Conservation (phyloP, 2,329 filamentous ascomycete species). For the Dactylellina parvicollis region DNA sequence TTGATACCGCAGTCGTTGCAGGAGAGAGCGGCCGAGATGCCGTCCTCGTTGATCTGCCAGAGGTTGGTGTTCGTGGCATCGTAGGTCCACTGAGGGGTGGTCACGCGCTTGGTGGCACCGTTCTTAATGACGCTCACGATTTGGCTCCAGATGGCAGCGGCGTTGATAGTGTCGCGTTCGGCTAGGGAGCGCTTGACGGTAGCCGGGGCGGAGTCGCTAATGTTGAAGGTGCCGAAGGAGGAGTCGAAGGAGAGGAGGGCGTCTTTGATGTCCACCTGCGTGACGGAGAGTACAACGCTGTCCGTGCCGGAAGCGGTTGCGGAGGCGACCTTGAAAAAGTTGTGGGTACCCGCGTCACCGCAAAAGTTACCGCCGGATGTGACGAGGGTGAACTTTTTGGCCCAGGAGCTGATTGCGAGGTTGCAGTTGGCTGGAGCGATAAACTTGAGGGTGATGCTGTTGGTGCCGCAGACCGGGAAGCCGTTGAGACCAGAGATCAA, state of each 20-base stretch:
- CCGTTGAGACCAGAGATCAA: constrained; percentile 21
- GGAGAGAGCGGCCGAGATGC: not conserved
- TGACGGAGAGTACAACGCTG: not conserved
- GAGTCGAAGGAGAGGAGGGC: constrained; percentile 6
- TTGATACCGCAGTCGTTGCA: constrained; percentile 21
- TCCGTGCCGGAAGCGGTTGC: not conserved
- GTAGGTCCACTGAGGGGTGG: constrained; percentile 12
- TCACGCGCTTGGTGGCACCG: not conserved
- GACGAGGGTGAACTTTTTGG: constrained; percentile 7
- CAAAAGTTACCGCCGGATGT: constrained; percentile 33
- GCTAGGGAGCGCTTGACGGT: constrained; percentile 6
- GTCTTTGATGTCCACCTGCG: constrained; percentile 3
- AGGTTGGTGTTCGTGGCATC: constrained; percentile 4
- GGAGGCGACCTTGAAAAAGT: constrained; percentile 13
- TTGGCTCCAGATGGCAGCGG: not conserved
- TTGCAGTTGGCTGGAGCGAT: constrained; percentile 1
- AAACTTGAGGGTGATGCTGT: constrained; percentile 19
- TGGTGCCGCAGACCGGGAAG: constrained; percentile 9
- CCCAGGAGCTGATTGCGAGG: constrained; percentile 6
- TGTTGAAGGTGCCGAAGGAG: constrained; percentile 24
- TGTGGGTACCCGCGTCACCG: constrained; percentile 22
- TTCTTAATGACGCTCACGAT: constrained; percentile 1
- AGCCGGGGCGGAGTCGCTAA: not conserved
- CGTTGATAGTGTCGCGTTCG: constrained; percentile 1
- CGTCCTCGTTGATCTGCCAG: constrained; percentile 26